Evolutionary conservation across 768 basidiomycete species (phyloP).

Genomic region (Xerocomellus intermedius): DNA sequence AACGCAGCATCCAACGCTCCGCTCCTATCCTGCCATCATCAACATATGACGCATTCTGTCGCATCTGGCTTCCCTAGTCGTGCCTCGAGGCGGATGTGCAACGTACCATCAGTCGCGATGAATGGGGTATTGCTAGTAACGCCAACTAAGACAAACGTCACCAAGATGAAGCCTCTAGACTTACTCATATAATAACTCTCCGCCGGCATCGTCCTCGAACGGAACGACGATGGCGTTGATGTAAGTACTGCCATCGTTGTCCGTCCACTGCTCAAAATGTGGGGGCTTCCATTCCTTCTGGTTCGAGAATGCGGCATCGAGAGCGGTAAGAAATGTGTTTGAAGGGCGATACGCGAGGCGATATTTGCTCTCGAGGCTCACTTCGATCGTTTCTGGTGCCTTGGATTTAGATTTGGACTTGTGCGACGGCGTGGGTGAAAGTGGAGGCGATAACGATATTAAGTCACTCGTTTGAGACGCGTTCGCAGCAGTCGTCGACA

Average conservation of each 20-base stretch:
- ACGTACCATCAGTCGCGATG: constrained; percentile 43
- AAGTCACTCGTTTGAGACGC: constrained; percentile 2
- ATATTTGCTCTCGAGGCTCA: constrained; percentile 32
- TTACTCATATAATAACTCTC: constrained; percentile 53
- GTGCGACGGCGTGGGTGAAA: background rate
- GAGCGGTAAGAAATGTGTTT: background rate
- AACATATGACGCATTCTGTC: constrained; percentile 47
- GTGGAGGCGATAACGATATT: constrained; percentile 4
- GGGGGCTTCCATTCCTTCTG: constrained; percentile 12
- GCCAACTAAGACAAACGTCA: background rate
- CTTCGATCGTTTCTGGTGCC: constrained; percentile 4
- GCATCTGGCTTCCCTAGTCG: constrained; percentile 37
- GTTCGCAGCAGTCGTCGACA: background rate
- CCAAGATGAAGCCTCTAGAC: constrained; percentile 19
- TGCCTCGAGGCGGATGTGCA: constrained; percentile 48
- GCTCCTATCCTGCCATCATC: background rate
- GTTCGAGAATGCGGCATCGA: constrained; percentile 2
- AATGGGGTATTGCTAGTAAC: constrained; percentile 43
- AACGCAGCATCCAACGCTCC: no score
- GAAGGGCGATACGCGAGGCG: constrained; percentile 28
- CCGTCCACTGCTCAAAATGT: constrained; percentile 10
- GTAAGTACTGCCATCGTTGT: background rate
- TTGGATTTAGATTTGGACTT: constrained; percentile 8
- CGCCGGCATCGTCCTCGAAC: constrained; percentile 40
- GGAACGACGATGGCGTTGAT: constrained; percentile 37